Evolutionary conservation across 2,329 filamentous ascomycete genomes (phyloP).

Genomic region (Fusarium irregulare): DNA sequence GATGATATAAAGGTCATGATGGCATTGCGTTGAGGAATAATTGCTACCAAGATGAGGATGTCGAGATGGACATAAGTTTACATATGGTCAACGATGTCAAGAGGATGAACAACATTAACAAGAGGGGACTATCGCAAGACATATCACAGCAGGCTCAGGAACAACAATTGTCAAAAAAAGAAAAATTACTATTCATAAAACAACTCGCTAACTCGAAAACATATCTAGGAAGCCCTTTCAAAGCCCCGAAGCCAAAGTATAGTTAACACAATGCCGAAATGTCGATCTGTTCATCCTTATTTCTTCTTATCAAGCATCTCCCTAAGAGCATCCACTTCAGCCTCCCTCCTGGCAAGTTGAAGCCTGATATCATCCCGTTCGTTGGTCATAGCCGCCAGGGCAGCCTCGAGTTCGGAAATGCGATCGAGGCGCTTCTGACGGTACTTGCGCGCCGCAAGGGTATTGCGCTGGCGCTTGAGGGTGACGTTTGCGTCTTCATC

Average conservation of each 20-base stretch:
- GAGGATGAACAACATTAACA: background rate
- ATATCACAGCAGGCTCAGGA: background rate
- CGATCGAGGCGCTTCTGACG: constrained; percentile 77
- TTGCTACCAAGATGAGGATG: background rate
- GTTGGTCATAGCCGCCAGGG: constrained; percentile 66
- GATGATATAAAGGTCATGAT: background rate
- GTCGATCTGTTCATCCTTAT: background rate
- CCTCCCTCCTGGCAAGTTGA: constrained; percentile 71
- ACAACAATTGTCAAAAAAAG: constrained; percentile 19
- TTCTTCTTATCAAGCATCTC: constrained; percentile 57
- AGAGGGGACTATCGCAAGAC: background rate
- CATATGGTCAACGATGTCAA: background rate
- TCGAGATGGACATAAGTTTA: too few relatives aligned
- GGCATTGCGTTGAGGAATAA: background rate
- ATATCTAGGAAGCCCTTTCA: constrained; percentile 31
- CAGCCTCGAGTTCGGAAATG: constrained; percentile 69
- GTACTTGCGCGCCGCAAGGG: constrained; percentile 76
- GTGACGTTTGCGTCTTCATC: constrained; percentile 45
- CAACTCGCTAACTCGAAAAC: constrained; percentile 21
- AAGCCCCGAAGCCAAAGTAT: constrained; percentile 15
- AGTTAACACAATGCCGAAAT: background rate
- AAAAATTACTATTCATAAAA: background rate
- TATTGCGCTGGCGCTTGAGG: constrained; percentile 74
- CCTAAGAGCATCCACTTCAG: constrained; percentile 70
- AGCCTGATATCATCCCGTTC: constrained; percentile 74